phyloP scores from a whole-genome alignment of 1,284 basidiomycete species.

The Schizophyllum amplum region DNA sequence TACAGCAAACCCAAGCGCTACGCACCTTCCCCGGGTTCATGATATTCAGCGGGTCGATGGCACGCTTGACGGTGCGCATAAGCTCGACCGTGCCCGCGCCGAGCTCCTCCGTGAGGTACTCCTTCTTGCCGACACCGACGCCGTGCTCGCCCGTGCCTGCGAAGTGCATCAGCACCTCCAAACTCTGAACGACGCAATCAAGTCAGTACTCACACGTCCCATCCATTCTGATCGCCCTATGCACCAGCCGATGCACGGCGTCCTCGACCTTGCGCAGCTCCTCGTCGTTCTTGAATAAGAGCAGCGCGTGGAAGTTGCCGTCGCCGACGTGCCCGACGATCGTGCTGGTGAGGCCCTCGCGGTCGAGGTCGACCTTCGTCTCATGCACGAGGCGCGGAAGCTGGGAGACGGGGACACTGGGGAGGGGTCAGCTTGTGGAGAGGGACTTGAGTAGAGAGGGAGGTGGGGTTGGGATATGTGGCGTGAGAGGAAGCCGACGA shows the following conservation, averaged over 20 bases:
- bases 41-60: constrained; percentile 69
- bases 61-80: constrained; percentile 72
- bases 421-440: no score
- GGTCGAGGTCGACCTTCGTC: constrained; percentile 70
- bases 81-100: constrained; percentile 70
- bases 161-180: not conserved
- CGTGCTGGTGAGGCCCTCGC: constrained; percentile 55
- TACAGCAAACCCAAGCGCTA: constrained; percentile 8
- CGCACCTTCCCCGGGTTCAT: constrained; percentile 77
- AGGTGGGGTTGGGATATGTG: no score
- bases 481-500: no score
- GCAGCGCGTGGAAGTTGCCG: constrained; percentile 68
- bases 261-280: constrained; percentile 48
- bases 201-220: constrained; percentile 50
- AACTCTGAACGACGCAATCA: not conserved
- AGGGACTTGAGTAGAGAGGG: no score
- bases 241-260: constrained; percentile 61
- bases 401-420: constrained; percentile 77
- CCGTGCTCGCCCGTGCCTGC: constrained; percentile 48
- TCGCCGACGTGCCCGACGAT: constrained; percentile 86
- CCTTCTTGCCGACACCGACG: constrained; percentile 74
- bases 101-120: constrained; percentile 66
- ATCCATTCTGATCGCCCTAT: constrained; percentile 59
- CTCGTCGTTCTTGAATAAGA: constrained; percentile 55
- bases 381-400: constrained; percentile 61